Percentiles rank a stretch among this genome's conserved stretches.
phyloP scores from a whole-genome alignment of 495 filamentous ascomycete genomes.

The Penicillium goetzii region DNA sequence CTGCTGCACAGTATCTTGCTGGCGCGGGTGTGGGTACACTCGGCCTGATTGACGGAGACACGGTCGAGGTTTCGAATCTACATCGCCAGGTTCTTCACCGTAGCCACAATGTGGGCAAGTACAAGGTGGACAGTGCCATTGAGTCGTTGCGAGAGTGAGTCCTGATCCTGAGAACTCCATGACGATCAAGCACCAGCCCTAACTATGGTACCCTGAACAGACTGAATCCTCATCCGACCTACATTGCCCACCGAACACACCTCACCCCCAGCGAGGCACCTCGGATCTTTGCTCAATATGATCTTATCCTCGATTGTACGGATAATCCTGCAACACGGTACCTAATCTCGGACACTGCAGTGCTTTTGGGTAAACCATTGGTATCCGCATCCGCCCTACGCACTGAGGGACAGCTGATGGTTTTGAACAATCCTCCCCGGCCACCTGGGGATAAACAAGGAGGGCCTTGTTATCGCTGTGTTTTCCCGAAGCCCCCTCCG shows the following conservation, averaged over 20 bases:
- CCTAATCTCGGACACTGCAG: slow-evolving; percentile 86
- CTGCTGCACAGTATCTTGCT: slow-evolving; percentile 86
- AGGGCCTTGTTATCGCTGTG: slow-evolving; percentile 90
- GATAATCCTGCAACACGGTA: slow-evolving; percentile 92
- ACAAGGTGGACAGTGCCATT: slow-evolving; percentile 81
- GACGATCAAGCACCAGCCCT: background rate
- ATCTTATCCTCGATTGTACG: slow-evolving; percentile 90
- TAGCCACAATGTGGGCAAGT: slow-evolving; percentile 68
- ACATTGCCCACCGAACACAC: slow-evolving; percentile 61
- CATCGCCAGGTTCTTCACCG: slow-evolving; percentile 89
- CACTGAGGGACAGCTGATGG: slow-evolving; percentile 87
- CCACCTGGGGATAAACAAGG: slow-evolving; percentile 51
- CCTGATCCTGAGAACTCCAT: background rate
- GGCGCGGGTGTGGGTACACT: slow-evolving; percentile 84
- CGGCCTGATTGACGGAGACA: slow-evolving; percentile 85
- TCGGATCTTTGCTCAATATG: slow-evolving; percentile 66
- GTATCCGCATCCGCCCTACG: slow-evolving; percentile 86
- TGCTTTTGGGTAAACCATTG: slow-evolving; percentile 76
- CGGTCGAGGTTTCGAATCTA: slow-evolving; percentile 86
- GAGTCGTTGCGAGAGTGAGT: slow-evolving; percentile 65
- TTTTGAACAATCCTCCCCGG: slow-evolving; percentile 63
- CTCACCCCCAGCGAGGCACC: slow-evolving; percentile 68
- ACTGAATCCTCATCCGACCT: slow-evolving; percentile 70
- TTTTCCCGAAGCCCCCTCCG: slow-evolving; percentile 87
- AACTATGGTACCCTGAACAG: slow-evolving; percentile 30